Conservation (phyloP, 257 asterid species). For the Solanum rostratum region DNA sequence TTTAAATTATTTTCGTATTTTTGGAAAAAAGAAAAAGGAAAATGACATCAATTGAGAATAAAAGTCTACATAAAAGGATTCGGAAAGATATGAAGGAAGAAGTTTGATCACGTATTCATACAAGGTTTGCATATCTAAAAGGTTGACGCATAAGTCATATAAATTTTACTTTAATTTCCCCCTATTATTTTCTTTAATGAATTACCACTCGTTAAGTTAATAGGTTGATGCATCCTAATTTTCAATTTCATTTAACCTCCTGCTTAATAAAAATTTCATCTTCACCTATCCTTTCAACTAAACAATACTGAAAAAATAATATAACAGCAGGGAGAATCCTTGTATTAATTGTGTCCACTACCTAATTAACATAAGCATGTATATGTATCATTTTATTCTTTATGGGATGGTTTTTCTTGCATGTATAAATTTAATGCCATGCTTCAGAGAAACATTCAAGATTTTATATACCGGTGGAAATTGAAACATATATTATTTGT, state of each 20-base stretch:
- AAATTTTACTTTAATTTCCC: neutral
- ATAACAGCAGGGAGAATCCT: neutral
- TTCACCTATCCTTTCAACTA: neutral
- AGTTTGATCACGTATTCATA: neutral
- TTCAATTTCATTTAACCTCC: neutral
- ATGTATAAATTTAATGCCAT: neutral
- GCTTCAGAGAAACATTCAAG: neutral
- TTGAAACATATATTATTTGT: neutral
- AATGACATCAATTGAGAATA: neutral
- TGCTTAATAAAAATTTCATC: neutral
- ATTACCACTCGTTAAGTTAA: neutral
- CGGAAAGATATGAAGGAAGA: neutral
- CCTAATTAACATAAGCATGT: neutral
- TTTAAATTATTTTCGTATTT: neutral
- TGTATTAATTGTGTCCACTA: neutral
- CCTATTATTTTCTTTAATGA: neutral
- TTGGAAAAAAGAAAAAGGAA: neutral
- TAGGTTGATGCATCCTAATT: neutral
- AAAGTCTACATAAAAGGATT: neutral
- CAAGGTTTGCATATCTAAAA: neutral
- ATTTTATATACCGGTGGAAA: neutral
- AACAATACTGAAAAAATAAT: neutral
- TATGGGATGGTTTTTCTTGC: neutral
- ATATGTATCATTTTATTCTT: neutral
- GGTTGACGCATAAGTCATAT: neutral